These are phyloP conservation scores for Scheffersomyces coipomensis DNA, from an alignment of 805 yeast species.

Conservation along the genomic window DNA sequence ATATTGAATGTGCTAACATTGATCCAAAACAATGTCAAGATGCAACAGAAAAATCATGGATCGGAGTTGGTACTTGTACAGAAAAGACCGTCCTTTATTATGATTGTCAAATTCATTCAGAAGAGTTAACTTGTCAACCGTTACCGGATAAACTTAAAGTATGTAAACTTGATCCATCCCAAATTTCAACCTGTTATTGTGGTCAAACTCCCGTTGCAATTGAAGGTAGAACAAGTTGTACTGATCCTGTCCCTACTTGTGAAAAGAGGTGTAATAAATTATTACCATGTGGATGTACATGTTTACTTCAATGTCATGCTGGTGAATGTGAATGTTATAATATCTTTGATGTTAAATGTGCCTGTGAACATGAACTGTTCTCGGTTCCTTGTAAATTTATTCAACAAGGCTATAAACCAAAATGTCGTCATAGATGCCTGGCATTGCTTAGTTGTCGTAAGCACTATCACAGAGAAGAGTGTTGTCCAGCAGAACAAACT, in stretches of 20 bases:
- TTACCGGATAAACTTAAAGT: slow-evolving; percentile 19
- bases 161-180: slow-evolving; percentile 66
- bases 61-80: slow-evolving; percentile 37
- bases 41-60: slow-evolving; percentile 13
- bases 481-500: slow-evolving; percentile 66
- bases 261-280: slow-evolving; percentile 58
- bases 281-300: slow-evolving; percentile 70
- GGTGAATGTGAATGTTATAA: slow-evolving; percentile 73
- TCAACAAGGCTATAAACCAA: slow-evolving; percentile 52
- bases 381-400: slow-evolving; percentile 62
- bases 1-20: slow-evolving; percentile 45
- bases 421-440: slow-evolving; percentile 69
- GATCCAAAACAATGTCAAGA: slow-evolving; percentile 33
- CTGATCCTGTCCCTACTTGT: slow-evolving; percentile 81
- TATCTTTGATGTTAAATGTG: slow-evolving; percentile 52
- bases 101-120: slow-evolving; percentile 65
- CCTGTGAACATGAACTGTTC: slow-evolving; percentile 58
- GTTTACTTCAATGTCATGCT: slow-evolving; percentile 69
- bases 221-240: slow-evolving; percentile 54
- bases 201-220: slow-evolving; percentile 57
- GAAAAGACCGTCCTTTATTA: slow-evolving; percentile 45
- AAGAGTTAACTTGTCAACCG: slow-evolving; percentile 53
- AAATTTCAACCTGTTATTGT: slow-evolving; percentile 72
- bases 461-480: slow-evolving; percentile 66
- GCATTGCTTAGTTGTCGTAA: slow-evolving; percentile 76